These are phyloP conservation scores for Fusarium poae DNA, from an alignment of 2,329 filamentous ascomycete genomes.

Conservation along the genomic window DNA sequence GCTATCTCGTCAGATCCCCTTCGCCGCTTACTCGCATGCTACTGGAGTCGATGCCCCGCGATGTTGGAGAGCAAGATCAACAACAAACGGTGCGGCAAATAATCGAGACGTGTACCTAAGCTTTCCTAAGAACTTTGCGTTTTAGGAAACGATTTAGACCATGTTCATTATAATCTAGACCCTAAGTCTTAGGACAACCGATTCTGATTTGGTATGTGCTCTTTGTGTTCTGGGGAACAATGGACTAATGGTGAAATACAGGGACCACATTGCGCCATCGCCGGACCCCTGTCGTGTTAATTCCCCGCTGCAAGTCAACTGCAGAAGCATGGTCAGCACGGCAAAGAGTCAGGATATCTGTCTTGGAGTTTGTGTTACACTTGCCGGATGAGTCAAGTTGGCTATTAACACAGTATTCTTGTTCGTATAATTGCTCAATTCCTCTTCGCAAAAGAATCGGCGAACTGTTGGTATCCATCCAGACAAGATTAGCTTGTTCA, in stretches of 20 bases:
- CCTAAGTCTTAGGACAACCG: neutral
- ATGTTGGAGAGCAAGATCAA: conserved; percentile 36
- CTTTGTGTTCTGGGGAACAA: conserved; percentile 1
- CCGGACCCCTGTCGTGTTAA: conserved; percentile 9
- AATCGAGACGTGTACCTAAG: conserved; percentile 12
- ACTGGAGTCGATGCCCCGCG: conserved; percentile 45
- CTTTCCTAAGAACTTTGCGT: neutral
- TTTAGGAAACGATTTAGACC: accelerated
- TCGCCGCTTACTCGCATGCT: conserved; percentile 48
- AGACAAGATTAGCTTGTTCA: neutral
- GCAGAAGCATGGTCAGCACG: neutral
- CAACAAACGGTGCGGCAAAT: conserved; percentile 16
- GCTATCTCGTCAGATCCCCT: conserved; percentile 46
- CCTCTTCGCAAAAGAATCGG: neutral
- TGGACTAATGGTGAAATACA: conserved; percentile 36
- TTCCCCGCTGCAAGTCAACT: conserved; percentile 1
- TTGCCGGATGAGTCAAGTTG: conserved; percentile 4
- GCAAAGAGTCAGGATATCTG: neutral
- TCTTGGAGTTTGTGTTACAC: neutral
- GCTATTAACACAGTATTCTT: neutral
- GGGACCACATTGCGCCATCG: conserved; percentile 35
- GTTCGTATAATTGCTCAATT: neutral
- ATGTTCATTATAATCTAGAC: neutral
- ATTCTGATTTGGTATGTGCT: neutral
- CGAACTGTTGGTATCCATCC: neutral